Base-by-base conservation (phyloP, 2,329 filamentous ascomycete genomes). In the Cadophora malorum region DNA sequence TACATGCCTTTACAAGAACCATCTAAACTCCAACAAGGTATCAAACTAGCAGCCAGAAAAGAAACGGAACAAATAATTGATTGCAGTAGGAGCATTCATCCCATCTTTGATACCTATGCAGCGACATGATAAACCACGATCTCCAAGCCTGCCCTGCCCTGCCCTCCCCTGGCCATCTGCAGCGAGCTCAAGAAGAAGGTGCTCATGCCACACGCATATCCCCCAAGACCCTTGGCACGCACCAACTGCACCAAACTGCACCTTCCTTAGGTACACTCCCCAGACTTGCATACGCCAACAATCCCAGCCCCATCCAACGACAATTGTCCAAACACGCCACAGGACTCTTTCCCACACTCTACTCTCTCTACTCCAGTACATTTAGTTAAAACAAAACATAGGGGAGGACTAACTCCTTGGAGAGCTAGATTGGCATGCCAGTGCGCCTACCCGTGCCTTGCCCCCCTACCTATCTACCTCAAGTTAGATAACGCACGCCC, bases 361-460 rank as follows among this genome's bases (percentile, higher is more conserved):
- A 28, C 28, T 28, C 28, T 5, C 28, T 28, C 28, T 28, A 28
- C 28, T 28, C 28, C 28, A 28, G 28, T 28, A 28, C 3, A 28
- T 28, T 28, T 28, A 28, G 28, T 28, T 5, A 28, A 28, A 45
- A 59, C 28, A 28, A 28, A 45, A 59, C n/a, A 41, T 45, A 59
- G 56, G 56, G 35, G 56, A 38, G 21, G 12, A 25, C 56, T 59
- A 59, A 59, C 56, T 33, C 1, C 14, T 19, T 45, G n/a, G 7
- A 59, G 56, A n/a, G 12, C 33, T 45, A 59, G 33, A 59, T 25
- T 41, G 35, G 23, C 33, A 41, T 59, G 56, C 45, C 56, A 59
- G 35, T 59, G 12, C 3, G 14, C 33, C 55, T 14, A 56, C 53
- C 19, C 35, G 56, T 21, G 55, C n/a, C 28, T 28, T 28, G 28